Evolutionary conservation across 108 stramenopile genomes (phyloP).

Genomic region (Nitzschia inconspicua): DNA sequence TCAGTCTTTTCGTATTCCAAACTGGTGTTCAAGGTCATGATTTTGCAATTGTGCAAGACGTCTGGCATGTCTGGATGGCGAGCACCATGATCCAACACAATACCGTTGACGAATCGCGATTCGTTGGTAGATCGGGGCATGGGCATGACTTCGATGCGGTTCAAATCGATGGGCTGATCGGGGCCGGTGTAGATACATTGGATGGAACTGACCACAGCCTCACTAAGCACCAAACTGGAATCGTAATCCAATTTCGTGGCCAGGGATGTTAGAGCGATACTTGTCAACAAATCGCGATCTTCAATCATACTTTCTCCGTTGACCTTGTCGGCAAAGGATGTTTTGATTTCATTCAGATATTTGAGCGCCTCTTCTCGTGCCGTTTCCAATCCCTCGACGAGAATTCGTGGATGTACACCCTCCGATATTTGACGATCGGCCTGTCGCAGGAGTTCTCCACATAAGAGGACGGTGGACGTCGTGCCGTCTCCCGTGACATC

Average conservation of each 20-base stretch:
- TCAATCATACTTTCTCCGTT: constrained; percentile 31
- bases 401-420: constrained; percentile 96
- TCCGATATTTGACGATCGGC: constrained; percentile 91
- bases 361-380: constrained; percentile 85
- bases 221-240: constrained; percentile 54
- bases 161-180: constrained; percentile 83
- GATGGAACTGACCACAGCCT: constrained; percentile 90
- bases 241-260: constrained; percentile 94
- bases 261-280: constrained; percentile 89
- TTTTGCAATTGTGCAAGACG: constrained; percentile 86
- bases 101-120: constrained; percentile 89
- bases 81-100: constrained; percentile 99
- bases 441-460: constrained; percentile 95
- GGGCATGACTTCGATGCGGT: constrained; percentile 98
- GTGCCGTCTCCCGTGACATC: constrained; percentile 97
- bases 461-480: constrained; percentile 93
- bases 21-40: constrained; percentile 97
- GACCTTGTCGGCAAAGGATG: constrained; percentile 12
- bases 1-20: constrained; percentile 99
- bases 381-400: constrained; percentile 95
- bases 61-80: constrained; percentile 99
- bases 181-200: constrained; percentile 65
- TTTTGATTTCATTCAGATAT: constrained; percentile 85
- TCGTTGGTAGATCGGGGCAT: constrained; percentile 84
- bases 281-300: constrained; percentile 86